A percentile compares a stretch with the other conserved stretches of the same genome.
Conservation (phyloP, 495 filamentous ascomycete genomes). For the Penicillium angulare region DNA sequence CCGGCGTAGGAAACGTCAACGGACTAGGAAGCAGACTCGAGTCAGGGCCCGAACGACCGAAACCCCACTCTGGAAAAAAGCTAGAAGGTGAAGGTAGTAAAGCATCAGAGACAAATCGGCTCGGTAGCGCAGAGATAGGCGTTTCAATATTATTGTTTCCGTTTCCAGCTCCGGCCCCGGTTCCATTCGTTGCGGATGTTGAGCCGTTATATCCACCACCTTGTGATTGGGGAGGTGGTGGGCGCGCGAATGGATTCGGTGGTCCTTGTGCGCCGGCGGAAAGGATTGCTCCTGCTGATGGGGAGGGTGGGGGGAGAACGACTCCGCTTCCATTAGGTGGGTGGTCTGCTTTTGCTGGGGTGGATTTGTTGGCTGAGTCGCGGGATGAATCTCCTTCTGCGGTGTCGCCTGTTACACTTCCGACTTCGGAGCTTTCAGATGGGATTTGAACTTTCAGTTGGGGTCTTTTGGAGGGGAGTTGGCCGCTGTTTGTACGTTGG, state of each 20-base stretch:
- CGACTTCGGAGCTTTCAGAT: slow-evolving; percentile 81
- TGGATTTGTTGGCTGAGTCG: slow-evolving; percentile 59
- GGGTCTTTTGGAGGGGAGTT: slow-evolving; percentile 66
- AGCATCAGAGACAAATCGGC: slow-evolving; percentile 80
- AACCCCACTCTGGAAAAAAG: slow-evolving; percentile 92
- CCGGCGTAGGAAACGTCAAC: slow-evolving; percentile 85
- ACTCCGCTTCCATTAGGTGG: slow-evolving; percentile 65
- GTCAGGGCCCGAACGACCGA: slow-evolving; percentile 60
- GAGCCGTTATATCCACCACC: slow-evolving; percentile 48
- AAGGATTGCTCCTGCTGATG: slow-evolving; percentile 77
- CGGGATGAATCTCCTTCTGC: no score
- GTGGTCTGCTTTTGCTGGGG: slow-evolving; percentile 47
- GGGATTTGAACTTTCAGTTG: slow-evolving; percentile 92
- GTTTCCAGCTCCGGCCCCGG: slow-evolving; percentile 49
- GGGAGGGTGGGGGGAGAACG: slow-evolving; percentile 90
- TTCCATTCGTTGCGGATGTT: no score
- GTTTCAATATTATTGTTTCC: slow-evolving; percentile 83
- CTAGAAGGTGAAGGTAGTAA: slow-evolving; percentile 83
- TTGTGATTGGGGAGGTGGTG: slow-evolving; percentile 56
- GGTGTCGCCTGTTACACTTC: slow-evolving; percentile 70
- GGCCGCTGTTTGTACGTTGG: slow-evolving; percentile 68
- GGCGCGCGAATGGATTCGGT: slow-evolving; percentile 92
- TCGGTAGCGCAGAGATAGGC: slow-evolving; percentile 94
- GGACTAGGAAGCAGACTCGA: slow-evolving; percentile 87
- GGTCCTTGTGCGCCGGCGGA: slow-evolving; percentile 92